Percentiles rank a stretch among this genome's conserved stretches.
These are phyloP conservation scores for Ophiostoma perfectum DNA, from an alignment of 2,329 filamentous ascomycete genomes.

Conservation along the genomic window DNA sequence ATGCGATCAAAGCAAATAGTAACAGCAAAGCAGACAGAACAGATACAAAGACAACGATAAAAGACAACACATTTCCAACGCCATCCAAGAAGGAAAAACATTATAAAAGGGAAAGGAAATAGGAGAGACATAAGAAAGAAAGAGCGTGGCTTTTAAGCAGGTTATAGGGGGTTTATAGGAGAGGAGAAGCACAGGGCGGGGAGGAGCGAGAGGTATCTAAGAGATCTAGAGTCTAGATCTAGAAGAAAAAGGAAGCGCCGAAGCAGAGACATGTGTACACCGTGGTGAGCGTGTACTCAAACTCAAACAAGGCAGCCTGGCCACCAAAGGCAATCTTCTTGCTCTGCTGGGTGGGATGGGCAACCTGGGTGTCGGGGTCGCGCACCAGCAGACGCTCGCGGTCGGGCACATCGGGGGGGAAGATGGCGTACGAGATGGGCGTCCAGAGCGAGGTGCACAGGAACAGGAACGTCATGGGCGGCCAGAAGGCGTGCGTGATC, in stretches of 20 bases:
- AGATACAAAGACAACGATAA: neutral
- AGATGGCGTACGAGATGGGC: slow-evolving; percentile 56
- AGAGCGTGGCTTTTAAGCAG: slow-evolving; percentile 11
- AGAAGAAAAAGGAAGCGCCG: slow-evolving; percentile 31
- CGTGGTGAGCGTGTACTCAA: slow-evolving; percentile 49
- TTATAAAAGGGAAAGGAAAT: slow-evolving; percentile 8
- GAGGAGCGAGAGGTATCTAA: neutral
- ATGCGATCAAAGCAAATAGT: neutral
- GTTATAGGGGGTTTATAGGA: neutral
- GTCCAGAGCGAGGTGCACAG: slow-evolving; percentile 52
- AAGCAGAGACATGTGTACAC: slow-evolving; percentile 47
- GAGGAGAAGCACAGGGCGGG: neutral
- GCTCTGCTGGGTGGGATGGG: slow-evolving; percentile 40
- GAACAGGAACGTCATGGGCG: slow-evolving; percentile 53
- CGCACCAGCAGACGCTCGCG: slow-evolving; percentile 52
- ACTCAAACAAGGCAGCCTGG: slow-evolving; percentile 51
- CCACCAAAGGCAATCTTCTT: slow-evolving; percentile 47
- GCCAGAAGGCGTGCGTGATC: slow-evolving; percentile 58
- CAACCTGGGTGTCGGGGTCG: slow-evolving; percentile 49
- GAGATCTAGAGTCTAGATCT: neutral
- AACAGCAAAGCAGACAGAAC: neutral
- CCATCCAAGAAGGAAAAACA: slow-evolving; percentile 3
- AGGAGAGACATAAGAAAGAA: slow-evolving; percentile 11
- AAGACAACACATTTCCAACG: slow-evolving; percentile 5
- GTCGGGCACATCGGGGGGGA: slow-evolving; percentile 53